Base-by-base conservation (phyloP, 257 asterid genomes). In the Capsicum pubescens region DNA sequence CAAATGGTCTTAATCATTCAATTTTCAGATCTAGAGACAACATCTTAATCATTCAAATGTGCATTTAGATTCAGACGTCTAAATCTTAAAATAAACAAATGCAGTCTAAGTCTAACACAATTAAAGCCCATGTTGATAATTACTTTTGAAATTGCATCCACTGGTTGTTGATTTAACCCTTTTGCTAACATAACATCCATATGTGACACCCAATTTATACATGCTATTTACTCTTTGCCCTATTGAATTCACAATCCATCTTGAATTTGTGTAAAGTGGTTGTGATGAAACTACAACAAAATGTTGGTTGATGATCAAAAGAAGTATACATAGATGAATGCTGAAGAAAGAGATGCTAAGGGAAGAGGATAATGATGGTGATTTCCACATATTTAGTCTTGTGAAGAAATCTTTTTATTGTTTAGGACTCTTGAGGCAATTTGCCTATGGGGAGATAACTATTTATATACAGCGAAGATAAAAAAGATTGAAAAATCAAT, bases 181-280 rank as follows among this genome's bases (percentile, higher is more conserved):
- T 96, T 98, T 3, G 99, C 97, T 93, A 96, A 96, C 93, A 86
- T 87, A 80, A 77, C 95, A 5, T 96, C 99, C 17, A 96, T 93
- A 84, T 96, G 99, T 6, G 98, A 52, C 84, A 93, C 97, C 99
- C 99, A 96, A 79, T 91, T 96, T n/a, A 93, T 92, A 70, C 99
- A 96, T 26, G 97, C 88, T 50, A 96, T 96, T 96, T 9, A 93
- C 95, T 2, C 99, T 91, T 12, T 83, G 89, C 26, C 98, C 98
- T 19, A 92, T 76, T 71, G 86, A 92, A 44, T 93, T 89, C 39
- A 96, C 97, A 7, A 94, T 88, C 99, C 99, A 96, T 88, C 99
- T 91, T 0, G 97, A 91, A 55, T 90, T 71, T 12, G 98, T 92
- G 86, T 83, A 83, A 52, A 96, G 98, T 17, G 95, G 95, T 32